phyloP scores from a whole-genome alignment of 2,329 filamentous ascomycete species.

The Diaporthe sp. region DNA sequence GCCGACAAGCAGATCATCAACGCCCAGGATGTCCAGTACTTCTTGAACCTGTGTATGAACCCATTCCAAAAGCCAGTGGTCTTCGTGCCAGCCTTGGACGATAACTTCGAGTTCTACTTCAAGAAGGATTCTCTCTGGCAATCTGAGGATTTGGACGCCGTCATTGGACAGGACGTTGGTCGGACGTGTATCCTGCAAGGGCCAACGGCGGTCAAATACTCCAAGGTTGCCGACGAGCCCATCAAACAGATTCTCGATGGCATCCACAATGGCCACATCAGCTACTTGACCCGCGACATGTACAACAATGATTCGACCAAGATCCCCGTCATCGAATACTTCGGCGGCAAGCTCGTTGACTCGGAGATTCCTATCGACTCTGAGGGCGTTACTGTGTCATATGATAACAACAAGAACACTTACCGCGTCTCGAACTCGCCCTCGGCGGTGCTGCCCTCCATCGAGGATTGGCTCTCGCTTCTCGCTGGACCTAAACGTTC shows the following conservation, averaged over 20 bases:
- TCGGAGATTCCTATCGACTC: constrained; percentile 80
- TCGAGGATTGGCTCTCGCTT: constrained; percentile 89
- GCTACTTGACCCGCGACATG: constrained; percentile 81
- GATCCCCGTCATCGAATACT: constrained; percentile 93
- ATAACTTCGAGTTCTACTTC: constrained; percentile 99
- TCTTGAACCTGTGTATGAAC: constrained; percentile 91
- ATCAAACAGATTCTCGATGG: constrained; percentile 94
- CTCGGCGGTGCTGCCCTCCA: constrained; percentile 79
- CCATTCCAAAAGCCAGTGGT: constrained; percentile 96
- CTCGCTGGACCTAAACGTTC: constrained; percentile 88
- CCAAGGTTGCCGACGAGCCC: constrained; percentile 90
- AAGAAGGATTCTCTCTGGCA: constrained; percentile 99
- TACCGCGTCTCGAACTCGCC: constrained; percentile 87
- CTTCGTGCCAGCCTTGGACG: constrained; percentile 94
- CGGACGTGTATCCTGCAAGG: constrained; percentile 97
- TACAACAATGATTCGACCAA: constrained; percentile 81
- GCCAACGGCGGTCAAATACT: constrained; percentile 92
- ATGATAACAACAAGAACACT: constrained; percentile 83
- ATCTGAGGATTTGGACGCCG: constrained; percentile 95
- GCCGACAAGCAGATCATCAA: constrained; percentile 94
- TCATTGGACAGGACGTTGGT: constrained; percentile 95
- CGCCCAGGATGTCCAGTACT: constrained; percentile 97
- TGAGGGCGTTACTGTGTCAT: constrained; percentile 87
- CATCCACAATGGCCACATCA: constrained; percentile 90
- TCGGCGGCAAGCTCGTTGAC: constrained; percentile 88